phyloP scores from a whole-genome alignment of 768 basidiomycete genomes.

The Mycena vitilis region DNA sequence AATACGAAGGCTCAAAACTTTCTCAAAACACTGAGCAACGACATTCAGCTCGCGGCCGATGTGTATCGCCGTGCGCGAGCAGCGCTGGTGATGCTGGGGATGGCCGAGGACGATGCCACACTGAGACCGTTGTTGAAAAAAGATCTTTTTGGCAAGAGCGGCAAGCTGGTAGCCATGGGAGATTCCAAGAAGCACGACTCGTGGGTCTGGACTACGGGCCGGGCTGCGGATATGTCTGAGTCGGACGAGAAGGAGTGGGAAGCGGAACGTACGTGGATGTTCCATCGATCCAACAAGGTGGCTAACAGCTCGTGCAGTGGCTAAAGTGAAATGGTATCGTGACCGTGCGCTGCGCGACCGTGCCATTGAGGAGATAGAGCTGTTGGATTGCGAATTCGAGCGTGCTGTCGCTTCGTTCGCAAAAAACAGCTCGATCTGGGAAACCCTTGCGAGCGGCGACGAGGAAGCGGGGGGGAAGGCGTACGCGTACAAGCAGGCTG shows the following conservation, averaged over 20 bases:
- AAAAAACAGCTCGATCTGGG: not conserved
- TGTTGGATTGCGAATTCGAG: not conserved
- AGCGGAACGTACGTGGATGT: not conserved
- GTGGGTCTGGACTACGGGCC: not conserved
- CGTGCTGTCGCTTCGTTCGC: not conserved
- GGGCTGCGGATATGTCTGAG: not conserved
- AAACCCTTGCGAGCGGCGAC: not conserved
- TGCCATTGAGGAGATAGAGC: not conserved
- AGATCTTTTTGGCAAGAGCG: not conserved
- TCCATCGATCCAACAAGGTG: not conserved
- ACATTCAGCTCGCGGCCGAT: not conserved
- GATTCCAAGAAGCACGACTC: not conserved
- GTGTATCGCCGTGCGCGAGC: not conserved
- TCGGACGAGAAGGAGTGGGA: not conserved
- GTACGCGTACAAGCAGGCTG: not conserved
- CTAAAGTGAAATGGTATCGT: not conserved
- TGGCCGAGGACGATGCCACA: not conserved
- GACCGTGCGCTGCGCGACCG: not conserved
- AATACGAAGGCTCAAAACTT: conserved; percentile 52
- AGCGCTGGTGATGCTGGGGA: not conserved
- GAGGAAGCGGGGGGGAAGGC: not conserved
- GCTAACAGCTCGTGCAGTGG: not conserved
- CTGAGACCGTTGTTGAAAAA: not conserved
- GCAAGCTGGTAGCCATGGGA: not conserved
- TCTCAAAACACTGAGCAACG: not conserved